A percentile compares a stretch with the other conserved stretches of the same genome.
Evolutionary conservation across 202 grass and related monocot species (phyloP).

Genomic region (Musa balbisiana): DNA sequence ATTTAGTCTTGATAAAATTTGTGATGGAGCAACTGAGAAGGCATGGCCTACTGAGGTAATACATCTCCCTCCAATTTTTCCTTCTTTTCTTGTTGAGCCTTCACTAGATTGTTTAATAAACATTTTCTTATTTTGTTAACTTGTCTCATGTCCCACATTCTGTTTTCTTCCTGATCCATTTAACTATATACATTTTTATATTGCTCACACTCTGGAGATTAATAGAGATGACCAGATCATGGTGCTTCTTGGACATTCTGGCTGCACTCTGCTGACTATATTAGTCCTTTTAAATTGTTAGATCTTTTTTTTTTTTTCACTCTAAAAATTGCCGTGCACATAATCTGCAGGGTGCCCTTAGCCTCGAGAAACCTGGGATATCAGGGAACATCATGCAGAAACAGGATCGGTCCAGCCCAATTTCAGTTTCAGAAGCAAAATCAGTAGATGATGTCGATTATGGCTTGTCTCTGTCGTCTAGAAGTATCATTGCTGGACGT

Average conservation of each 20-base stretch:
- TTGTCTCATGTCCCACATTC: too few relatives aligned
- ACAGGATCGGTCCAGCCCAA: conserved; percentile 58
- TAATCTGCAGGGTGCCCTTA: neutral
- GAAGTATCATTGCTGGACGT: conserved; percentile 37
- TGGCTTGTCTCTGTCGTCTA: conserved; percentile 38
- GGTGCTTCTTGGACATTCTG: too few relatives aligned
- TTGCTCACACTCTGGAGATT: neutral
- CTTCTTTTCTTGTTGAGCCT: neutral
- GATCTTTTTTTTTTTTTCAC: neutral
- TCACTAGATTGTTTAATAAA: too few relatives aligned
- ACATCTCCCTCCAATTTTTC: neutral
- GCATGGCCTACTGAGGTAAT: neutral
- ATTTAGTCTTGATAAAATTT: neutral
- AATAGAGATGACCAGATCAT: neutral
- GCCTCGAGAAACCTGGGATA: conserved; percentile 27
- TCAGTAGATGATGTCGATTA: conserved; percentile 45
- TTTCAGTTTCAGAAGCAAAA: conserved; percentile 61
- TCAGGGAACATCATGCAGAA: conserved; percentile 30
- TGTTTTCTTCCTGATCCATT: too few relatives aligned
- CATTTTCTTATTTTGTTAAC: neutral
- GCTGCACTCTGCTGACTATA: neutral
- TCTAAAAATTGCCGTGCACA: neutral
- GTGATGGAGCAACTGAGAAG: neutral
- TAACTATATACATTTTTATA: too few relatives aligned
- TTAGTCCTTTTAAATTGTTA: neutral